Base-by-base conservation (phyloP, 805 yeast genomes). In the Cyberlindnera veronae region DNA sequence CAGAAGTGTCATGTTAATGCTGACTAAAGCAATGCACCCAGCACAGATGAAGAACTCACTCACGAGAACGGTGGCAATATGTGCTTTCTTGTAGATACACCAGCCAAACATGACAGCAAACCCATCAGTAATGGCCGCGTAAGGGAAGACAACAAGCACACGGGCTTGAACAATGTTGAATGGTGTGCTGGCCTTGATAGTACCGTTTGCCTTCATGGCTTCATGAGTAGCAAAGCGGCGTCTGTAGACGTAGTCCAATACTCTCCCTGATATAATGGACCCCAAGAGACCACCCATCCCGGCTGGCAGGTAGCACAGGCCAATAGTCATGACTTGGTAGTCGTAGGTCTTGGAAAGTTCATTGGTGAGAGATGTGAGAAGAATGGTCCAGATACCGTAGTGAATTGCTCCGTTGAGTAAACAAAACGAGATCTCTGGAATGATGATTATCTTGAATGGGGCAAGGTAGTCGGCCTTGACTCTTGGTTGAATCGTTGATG, bases 301-400 rank as follows among this genome's bases (percentile, higher is more conserved):
- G 16, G 82, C 78, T 3, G 95, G 84, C 30, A 88, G 66, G 53
- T 79, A 88, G 40, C 87, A 77, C 14, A 78, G 61, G 3, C 95
- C 95, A 29, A 85, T 76, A 33, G 76, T 68, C 32, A 76, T 62
- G 1, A 79, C 72, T 1, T 71, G 48, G 44, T 77, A 73, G 21
- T 68, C 61, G 49, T 86, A 85, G 5, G 63, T 46, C 8, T 59
- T 57, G 23, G 74, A 65, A 24, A 87, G 59, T 12, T 68, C 64
- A 0, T 83, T 73, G 0, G 89, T 70, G 41, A 84, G 59, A 0
- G 88, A 72, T 0, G 95, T 81, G 42, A 84, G 71, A 14, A 76
- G 67, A 64, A 81, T 72, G 6, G 83, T 77, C 88, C 91, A 86
- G 2, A 74, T 66, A 1, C 89, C 71, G 60, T 77, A 86, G 44